Evolutionary conservation across 768 basidiomycete genomes (phyloP).

Genomic region (Pleurotus djamor): DNA sequence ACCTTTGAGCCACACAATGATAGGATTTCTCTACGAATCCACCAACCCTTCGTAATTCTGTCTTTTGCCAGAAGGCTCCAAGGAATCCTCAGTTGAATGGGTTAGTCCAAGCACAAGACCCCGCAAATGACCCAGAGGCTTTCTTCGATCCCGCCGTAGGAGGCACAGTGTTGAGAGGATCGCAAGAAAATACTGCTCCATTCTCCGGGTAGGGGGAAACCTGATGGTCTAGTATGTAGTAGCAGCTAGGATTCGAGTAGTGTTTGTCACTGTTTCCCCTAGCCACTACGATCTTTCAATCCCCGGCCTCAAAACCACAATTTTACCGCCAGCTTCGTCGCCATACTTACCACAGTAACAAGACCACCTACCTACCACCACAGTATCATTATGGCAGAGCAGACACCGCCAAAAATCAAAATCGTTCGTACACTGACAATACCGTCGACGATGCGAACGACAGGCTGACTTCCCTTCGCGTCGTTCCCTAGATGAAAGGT

Average conservation of each 20-base stretch:
- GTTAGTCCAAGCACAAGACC: constrained; percentile 51
- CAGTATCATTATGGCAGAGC: constrained; percentile 19
- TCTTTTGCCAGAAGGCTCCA: constrained; percentile 55
- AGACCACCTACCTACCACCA: too few relatives aligned
- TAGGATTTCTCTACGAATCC: constrained; percentile 53
- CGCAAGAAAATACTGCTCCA: constrained; percentile 44
- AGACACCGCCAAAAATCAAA: constrained; percentile 35
- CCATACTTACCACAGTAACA: too few relatives aligned
- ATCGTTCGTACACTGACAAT: constrained; percentile 25
- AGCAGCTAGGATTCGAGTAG: too few relatives aligned
- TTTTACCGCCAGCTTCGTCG: too few relatives aligned
- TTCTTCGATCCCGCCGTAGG: constrained; percentile 47
- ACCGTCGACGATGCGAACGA: background rate
- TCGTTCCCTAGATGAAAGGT: constrained; percentile 69
- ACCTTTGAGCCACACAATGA: background rate
- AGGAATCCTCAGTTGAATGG: constrained; percentile 48
- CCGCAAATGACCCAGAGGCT: constrained; percentile 46
- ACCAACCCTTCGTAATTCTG: constrained; percentile 46
- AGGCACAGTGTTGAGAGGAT: constrained; percentile 40
- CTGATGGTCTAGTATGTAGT: too few relatives aligned
- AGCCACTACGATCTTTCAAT: too few relatives aligned
- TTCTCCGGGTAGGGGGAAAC: constrained; percentile 22
- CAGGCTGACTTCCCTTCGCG: constrained; percentile 15
- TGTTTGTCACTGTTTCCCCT: too few relatives aligned
- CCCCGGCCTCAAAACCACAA: too few relatives aligned